A percentile compares a stretch with the other conserved stretches of the same genome.
These are phyloP conservation scores for Bidens hawaiensis DNA, from an alignment of 140 eudicot genomes.

Conservation along the genomic window DNA sequence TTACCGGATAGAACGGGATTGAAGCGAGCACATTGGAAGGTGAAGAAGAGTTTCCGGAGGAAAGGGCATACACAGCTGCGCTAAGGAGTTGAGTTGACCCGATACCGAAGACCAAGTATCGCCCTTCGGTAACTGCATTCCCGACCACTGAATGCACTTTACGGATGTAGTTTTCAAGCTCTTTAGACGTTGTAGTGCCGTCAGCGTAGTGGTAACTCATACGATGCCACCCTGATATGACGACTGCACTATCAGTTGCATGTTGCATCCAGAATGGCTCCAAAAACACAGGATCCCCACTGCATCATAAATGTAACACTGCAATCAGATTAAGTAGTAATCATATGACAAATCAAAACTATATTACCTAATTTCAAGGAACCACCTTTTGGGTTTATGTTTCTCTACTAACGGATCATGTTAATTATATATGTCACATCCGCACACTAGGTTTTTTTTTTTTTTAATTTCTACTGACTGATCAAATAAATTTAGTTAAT, in stretches of 20 bases:
- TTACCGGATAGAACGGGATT: neutral
- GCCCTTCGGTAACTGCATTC: neutral
- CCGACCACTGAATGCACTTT: neutral
- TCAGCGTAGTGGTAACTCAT: neutral
- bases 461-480: neutral
- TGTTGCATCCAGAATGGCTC: slow-evolving; percentile 2
- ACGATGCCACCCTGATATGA: neutral
- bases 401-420: too few relatives aligned
- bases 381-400: too few relatives aligned
- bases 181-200: neutral
- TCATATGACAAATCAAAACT: neutral
- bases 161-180: neutral
- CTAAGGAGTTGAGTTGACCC: neutral
- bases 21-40: slow-evolving; percentile 1
- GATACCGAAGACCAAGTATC: neutral
- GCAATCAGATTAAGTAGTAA: neutral
- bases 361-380: too few relatives aligned
- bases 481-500: too few relatives aligned
- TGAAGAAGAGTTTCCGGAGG: neutral
- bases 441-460: neutral
- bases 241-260: neutral
- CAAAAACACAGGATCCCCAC: neutral
- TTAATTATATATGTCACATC: neutral
- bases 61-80: neutral
- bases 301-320: neutral